Evolutionary conservation across 129 eudicot species (phyloP).

Genomic region (Calendula officinalis): DNA sequence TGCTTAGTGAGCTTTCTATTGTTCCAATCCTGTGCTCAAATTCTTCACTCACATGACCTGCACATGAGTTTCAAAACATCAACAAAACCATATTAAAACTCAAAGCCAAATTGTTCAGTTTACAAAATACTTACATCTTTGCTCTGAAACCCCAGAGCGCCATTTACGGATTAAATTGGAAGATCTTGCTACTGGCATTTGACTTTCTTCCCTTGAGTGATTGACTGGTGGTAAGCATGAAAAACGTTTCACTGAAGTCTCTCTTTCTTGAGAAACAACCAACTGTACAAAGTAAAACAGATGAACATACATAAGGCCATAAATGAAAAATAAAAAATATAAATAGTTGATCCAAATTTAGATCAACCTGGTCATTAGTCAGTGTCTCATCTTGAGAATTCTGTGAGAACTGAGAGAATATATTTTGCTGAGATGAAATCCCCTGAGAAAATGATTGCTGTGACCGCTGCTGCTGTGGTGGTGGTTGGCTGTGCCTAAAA

Average conservation of each 20-base stretch:
- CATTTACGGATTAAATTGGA: slow-evolving; percentile 66
- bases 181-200: slow-evolving; percentile 54
- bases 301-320: slow-evolving; percentile 8
- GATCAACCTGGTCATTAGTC: slow-evolving; percentile 41
- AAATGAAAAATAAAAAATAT: background rate
- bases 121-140: slow-evolving; percentile 51
- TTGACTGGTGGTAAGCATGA: slow-evolving; percentile 55
- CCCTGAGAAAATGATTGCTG: slow-evolving; percentile 86
- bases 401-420: slow-evolving; percentile 80
- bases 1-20: slow-evolving; percentile 74
- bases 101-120: slow-evolving; percentile 9
- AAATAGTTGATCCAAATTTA: background rate
- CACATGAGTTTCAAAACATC: slow-evolving; percentile 24
- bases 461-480: slow-evolving; percentile 58
- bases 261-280: slow-evolving; percentile 77
- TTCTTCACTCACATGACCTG: slow-evolving; percentile 87
- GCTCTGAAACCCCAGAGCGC: slow-evolving; percentile 58
- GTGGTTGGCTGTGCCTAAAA: slow-evolving; percentile 54
- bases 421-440: slow-evolving; percentile 60
- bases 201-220: slow-evolving; percentile 77
- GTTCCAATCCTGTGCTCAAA: slow-evolving; percentile 72
- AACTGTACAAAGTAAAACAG: slow-evolving; percentile 39
- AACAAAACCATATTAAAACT: slow-evolving; percentile 18
- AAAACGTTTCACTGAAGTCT: slow-evolving; percentile 51
- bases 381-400: slow-evolving; percentile 57